phyloP scores from a whole-genome alignment of 345 rosid species.

The Salix dunnii region DNA sequence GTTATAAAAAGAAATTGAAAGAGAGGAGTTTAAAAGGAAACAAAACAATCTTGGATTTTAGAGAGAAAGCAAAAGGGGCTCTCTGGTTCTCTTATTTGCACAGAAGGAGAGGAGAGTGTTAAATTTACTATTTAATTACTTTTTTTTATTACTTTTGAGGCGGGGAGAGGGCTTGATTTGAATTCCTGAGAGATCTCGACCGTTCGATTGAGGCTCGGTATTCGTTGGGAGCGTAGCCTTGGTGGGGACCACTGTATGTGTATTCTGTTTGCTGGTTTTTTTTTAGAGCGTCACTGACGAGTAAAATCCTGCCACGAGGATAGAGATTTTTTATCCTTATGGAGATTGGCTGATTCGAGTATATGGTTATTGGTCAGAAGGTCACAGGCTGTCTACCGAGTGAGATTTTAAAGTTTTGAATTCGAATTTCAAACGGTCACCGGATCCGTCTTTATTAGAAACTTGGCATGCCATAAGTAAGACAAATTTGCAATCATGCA shows the following conservation, averaged over 20 bases:
- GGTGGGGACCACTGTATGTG: background rate
- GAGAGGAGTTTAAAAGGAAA: background rate
- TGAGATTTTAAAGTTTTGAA: conserved; percentile 8
- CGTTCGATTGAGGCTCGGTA: conserved; percentile 4
- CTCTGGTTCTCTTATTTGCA: background rate
- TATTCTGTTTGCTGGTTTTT: background rate
- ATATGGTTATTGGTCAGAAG: background rate
- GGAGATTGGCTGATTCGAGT: background rate
- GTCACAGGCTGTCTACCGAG: conserved; percentile 26
- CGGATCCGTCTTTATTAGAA: background rate
- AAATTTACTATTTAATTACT: conserved; percentile 2
- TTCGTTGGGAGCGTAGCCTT: background rate
- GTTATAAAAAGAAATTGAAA: background rate
- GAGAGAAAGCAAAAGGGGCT: background rate
- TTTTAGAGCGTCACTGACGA: conserved; percentile 1
- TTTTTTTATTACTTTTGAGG: conserved; percentile 6
- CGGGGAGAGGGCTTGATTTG: conserved; percentile 6
- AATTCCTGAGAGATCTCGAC: conserved; percentile 1
- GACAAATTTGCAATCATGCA: background rate
- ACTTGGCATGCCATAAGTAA: background rate
- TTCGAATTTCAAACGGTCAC: conserved; percentile 48
- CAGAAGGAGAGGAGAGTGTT: background rate
- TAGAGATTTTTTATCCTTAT: background rate
- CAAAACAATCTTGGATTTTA: background rate
- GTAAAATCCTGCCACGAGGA: conserved; percentile 2